phyloP scores from a whole-genome alignment of 2,329 filamentous ascomycete genomes.

The Ophiocordyceps australis region DNA sequence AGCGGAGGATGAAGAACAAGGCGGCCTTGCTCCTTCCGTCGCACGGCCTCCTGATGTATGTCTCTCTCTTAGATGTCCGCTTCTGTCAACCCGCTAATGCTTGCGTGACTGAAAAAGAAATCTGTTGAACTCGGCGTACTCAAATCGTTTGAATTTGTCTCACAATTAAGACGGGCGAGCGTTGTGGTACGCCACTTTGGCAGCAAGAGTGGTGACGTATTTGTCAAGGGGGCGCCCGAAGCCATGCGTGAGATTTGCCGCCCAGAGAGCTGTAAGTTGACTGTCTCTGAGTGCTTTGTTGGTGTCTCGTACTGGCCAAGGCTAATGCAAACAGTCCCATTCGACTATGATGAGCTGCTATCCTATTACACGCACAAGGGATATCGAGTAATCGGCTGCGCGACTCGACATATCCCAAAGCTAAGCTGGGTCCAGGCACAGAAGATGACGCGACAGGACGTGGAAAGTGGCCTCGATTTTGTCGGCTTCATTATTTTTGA shows the following conservation, averaged over 20 bases:
- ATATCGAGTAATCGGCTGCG: constrained; percentile 91
- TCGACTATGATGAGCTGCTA: constrained; percentile 77
- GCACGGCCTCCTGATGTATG: constrained; percentile 55
- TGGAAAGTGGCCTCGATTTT: constrained; percentile 71
- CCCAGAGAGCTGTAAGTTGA: constrained; percentile 52
- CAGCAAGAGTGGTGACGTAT: constrained; percentile 67
- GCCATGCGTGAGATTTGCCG: constrained; percentile 89
- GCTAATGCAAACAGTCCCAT: constrained; percentile 38
- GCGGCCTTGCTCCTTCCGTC: constrained; percentile 68
- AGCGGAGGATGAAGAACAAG: constrained; percentile 55
- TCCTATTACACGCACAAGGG: constrained; percentile 88
- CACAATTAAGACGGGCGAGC: constrained; percentile 78
- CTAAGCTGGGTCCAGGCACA: constrained; percentile 89
- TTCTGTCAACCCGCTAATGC: no score
- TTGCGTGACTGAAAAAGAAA: constrained; percentile 12
- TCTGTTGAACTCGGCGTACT: constrained; percentile 77
- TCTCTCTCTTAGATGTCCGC: no score
- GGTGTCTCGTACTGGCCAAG: no score
- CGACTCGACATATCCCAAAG: constrained; percentile 72
- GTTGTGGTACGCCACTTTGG: constrained; percentile 84
- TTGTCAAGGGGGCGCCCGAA: constrained; percentile 92
- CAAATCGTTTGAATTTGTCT: constrained; percentile 87
- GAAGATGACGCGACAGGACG: constrained; percentile 77
- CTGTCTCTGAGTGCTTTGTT: no score
- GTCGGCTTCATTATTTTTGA: constrained; percentile 96